phyloP scores from a whole-genome alignment of 768 basidiomycete species.

The Amanita rubescens region DNA sequence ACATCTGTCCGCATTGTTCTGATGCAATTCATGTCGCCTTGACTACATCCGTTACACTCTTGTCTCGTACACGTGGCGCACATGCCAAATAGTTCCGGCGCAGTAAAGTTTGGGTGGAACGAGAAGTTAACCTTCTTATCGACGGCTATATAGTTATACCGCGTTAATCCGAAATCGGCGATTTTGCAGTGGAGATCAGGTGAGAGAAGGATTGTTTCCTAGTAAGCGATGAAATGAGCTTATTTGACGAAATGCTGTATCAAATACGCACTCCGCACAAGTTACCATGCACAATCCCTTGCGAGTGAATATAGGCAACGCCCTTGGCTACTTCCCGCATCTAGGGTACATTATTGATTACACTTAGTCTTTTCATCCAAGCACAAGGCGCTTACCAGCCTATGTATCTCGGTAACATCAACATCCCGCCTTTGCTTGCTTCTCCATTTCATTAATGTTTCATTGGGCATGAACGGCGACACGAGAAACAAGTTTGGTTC shows the following conservation, averaged over 20 bases:
- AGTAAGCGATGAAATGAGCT: no score
- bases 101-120: neutral
- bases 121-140: no score
- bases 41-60: no score
- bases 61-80: no score
- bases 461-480: neutral
- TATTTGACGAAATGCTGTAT: no score
- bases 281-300: neutral
- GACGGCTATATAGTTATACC: no score
- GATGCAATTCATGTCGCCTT: neutral
- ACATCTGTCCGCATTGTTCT: neutral
- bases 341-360: neutral
- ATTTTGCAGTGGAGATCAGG: no score
- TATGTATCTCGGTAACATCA: neutral
- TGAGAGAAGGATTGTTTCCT: no score
- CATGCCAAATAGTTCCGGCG: neutral
- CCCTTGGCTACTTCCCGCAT: neutral
- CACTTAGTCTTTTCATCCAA: no score
- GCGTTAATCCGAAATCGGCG: no score
- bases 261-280: neutral
- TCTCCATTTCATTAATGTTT: neutral
- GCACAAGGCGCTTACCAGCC: neutral
- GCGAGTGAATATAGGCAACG: neutral
- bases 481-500: neutral
- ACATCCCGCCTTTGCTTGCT: neutral